Evolutionary conservation across 345 rosid genomes (phyloP), one percentile per base, ranked within the genome.

Genomic region (Salix brachista): DNA sequence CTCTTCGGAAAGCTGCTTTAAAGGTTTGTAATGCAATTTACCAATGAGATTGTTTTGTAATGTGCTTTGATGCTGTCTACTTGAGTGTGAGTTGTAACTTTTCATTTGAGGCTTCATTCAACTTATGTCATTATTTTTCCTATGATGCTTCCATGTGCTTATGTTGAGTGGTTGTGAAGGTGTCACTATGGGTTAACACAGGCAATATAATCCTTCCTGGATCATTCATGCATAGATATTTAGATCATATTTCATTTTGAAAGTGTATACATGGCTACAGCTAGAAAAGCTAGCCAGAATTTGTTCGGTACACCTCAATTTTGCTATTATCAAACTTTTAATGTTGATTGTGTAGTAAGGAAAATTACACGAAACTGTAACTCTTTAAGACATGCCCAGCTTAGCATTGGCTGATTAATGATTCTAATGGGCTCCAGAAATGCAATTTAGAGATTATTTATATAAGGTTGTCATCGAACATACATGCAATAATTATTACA

Each of bases 1-100:
- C 96, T 81, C 83, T 96, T 88, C 91, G 98, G 34, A 91, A 87
- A 84, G 93, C 97, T 82, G 97, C 99, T 78, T 84, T 96, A 79
- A 91, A 78, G 98, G 99, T 96, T 80, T 73, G 87, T 80, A 60
- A 46, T 71, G n/a, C 23, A 50, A 34, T 71, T 71, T 19, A 11
- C 25, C 10, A 2, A 69, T 42, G 54, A 28, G 67, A 69, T 76
- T 41, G 16, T 58, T 58, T 58, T 56, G 6, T 61, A 30, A 75
- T 42, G 21, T 61, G 26, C 54, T 62, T 12, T 77, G 19, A 32
- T 77, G 60, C 37, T 18, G n/a, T 50, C 65, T 5, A 46, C 65
- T 23, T 32, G 65, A 46, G 14, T 36, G 37, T 26, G 25, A 52
- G 52, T 13, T 28, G 25, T 16, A 23, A 13, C 64, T 11, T 30